Percentiles rank a stretch among this genome's conserved stretches.
phyloP scores from a whole-genome alignment of 768 basidiomycete genomes.

The Lactarius hengduanensis region DNA sequence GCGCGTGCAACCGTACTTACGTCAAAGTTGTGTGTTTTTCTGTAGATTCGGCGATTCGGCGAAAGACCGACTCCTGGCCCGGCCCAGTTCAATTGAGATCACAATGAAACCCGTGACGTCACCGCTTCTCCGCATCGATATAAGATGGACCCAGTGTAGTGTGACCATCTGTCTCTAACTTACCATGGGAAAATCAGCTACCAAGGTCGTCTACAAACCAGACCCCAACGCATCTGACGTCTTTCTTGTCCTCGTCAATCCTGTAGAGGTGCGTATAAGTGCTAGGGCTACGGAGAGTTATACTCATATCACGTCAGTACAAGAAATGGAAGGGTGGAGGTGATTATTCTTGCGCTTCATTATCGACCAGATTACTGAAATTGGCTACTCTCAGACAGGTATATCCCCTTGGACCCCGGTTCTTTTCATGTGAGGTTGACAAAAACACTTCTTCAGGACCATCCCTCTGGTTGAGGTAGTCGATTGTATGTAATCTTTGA shows the following conservation, averaged over 20 bases:
- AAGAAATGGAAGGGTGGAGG: conserved; percentile 82
- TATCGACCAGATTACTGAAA: conserved; percentile 23
- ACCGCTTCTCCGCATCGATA: conserved; percentile 7
- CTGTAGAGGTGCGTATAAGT: conserved; percentile 50
- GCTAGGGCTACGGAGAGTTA: conserved; percentile 1
- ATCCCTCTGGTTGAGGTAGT: conserved; percentile 74
- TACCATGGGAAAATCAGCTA: conserved; percentile 48
- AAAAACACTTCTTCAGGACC: conserved; percentile 41
- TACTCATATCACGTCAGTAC: conserved; percentile 44
- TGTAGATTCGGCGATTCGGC: neutral
- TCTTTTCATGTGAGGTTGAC: conserved; percentile 35
- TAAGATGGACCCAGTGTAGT: conserved; percentile 17
- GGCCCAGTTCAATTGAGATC: neutral
- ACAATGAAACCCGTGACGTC: conserved; percentile 26
- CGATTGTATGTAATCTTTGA: conserved; percentile 56
- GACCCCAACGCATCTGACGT: conserved; percentile 69
- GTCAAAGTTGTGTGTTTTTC: neutral
- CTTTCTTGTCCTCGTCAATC: conserved; percentile 67
- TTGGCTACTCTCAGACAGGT: conserved; percentile 56
- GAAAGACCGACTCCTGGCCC: neutral
- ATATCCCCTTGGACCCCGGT: conserved; percentile 53
- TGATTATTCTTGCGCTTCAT: conserved; percentile 38
- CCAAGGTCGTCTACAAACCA: conserved; percentile 80
- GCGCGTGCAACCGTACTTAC: no score
- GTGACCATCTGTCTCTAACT: conserved; percentile 18